Conservation (phyloP, 2,329 filamentous ascomycete genomes). For the Claviceps maximensis region DNA sequence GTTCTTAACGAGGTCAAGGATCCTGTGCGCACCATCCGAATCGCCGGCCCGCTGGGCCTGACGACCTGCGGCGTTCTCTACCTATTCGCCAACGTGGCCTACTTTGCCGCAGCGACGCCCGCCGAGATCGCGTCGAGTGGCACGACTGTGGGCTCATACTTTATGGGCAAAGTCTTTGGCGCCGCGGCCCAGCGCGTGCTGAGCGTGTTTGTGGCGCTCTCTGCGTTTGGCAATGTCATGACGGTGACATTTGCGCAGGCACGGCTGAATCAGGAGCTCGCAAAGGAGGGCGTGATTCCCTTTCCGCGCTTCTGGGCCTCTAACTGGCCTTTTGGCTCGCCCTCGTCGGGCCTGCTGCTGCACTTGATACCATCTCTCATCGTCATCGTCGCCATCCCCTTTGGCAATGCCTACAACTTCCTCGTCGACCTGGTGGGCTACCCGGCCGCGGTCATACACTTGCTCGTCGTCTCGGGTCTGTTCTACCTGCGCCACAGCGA, state of each 20-base stretch:
- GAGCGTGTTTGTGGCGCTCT: constrained; percentile 45
- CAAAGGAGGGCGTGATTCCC: constrained; percentile 55
- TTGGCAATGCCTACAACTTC: constrained; percentile 57
- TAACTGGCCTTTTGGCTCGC: constrained; percentile 53
- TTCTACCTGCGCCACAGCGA: constrained; percentile 10
- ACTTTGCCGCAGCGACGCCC: constrained; percentile 50
- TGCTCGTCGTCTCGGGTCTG: constrained; percentile 7
- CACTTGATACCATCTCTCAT: constrained; percentile 27
- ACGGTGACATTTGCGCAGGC: constrained; percentile 47
- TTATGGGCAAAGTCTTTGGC: constrained; percentile 50
- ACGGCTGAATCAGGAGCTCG: constrained; percentile 51
- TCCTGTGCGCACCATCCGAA: constrained; percentile 37
- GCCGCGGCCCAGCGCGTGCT: constrained; percentile 34
- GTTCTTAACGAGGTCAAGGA: constrained; percentile 44
- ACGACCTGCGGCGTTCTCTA: constrained; percentile 47
- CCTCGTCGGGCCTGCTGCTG: constrained; percentile 28
- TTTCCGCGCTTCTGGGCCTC: constrained; percentile 56
- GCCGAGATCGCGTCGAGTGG: constrained; percentile 42
- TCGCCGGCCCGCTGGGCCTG: constrained; percentile 45
- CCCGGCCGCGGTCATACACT: constrained; percentile 1
- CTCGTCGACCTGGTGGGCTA: constrained; percentile 34
- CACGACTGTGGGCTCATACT: constrained; percentile 45
- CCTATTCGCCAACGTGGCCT: constrained; percentile 50
- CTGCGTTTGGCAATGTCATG: constrained; percentile 48
- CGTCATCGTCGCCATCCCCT: constrained; percentile 51